phyloP scores from a whole-genome alignment of 2,329 filamentous ascomycete species.

The Biscogniauxia marginata region DNA sequence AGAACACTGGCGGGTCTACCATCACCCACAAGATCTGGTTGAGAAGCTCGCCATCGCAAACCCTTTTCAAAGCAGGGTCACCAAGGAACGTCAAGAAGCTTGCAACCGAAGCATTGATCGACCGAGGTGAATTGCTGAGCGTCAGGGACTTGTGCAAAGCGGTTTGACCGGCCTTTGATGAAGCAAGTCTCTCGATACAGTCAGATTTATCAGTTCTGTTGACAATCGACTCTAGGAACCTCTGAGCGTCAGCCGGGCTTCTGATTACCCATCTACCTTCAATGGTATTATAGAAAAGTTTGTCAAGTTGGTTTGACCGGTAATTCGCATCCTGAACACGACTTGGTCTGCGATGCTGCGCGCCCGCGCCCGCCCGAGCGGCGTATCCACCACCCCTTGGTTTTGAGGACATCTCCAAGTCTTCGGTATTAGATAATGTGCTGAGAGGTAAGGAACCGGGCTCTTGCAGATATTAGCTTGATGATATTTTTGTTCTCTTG shows the following conservation, averaged over 20 bases:
- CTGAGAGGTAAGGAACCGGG: neutral
- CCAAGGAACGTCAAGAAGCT: slow-evolving; percentile 12
- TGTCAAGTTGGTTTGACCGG: slow-evolving; percentile 13
- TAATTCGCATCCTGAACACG: neutral
- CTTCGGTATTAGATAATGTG: neutral
- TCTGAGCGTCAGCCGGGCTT: slow-evolving; percentile 7
- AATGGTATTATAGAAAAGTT: slow-evolving; percentile 15
- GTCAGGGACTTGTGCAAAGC: slow-evolving; percentile 17
- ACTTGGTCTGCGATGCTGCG: neutral
- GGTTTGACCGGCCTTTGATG: slow-evolving; percentile 12
- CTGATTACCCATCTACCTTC: slow-evolving; percentile 13
- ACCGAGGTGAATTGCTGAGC: slow-evolving; percentile 3
- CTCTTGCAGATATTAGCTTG: neutral
- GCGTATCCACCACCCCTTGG: slow-evolving; percentile 2
- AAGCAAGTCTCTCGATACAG: slow-evolving; percentile 21
- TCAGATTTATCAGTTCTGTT: slow-evolving; percentile 19
- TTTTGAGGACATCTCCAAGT: slow-evolving; percentile 6
- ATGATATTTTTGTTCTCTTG: neutral
- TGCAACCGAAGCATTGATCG: slow-evolving; percentile 11
- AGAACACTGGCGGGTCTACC: slow-evolving; percentile 51
- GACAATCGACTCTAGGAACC: slow-evolving; percentile 17
- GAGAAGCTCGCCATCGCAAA: slow-evolving; percentile 33
- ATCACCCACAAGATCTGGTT: slow-evolving; percentile 44
- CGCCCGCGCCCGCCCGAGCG: neutral
- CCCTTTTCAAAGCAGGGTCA: slow-evolving; percentile 16